These are phyloP conservation scores for Ehretia macrophylla DNA, from an alignment of 257 asterid genomes.

Conservation along the genomic window DNA sequence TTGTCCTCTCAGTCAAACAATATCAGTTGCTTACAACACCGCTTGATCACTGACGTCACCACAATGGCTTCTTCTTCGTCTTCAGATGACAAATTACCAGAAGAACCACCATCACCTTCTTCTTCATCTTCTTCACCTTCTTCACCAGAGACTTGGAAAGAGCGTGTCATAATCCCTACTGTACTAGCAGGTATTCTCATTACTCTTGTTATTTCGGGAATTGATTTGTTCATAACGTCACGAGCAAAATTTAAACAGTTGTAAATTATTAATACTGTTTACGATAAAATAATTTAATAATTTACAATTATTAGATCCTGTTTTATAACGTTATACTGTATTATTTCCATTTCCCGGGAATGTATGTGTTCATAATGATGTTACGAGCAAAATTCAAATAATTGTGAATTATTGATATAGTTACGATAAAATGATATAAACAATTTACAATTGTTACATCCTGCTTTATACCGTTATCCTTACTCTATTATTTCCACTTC, in stretches of 20 bases:
- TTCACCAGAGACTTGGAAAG: slow-evolving; percentile 46
- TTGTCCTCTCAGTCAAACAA: neutral
- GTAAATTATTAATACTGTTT: neutral
- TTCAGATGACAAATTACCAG: slow-evolving; percentile 23
- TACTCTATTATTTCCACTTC: no score
- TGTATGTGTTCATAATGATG: no score
- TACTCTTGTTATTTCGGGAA: neutral
- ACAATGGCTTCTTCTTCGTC: neutral
- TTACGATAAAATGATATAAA: no score
- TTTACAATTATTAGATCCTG: no score
- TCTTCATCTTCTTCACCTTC: slow-evolving; percentile 31
- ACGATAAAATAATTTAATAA: neutral
- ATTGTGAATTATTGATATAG: no score
- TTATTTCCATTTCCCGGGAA: no score
- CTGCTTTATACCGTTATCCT: no score
- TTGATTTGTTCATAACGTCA: neutral
- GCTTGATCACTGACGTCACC: neutral
- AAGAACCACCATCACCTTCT: slow-evolving; percentile 6
- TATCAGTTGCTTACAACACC: neutral
- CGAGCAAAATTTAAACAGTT: neutral
- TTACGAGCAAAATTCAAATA: no score
- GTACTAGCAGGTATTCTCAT: slow-evolving; percentile 76
- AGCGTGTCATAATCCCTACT: slow-evolving; percentile 67
- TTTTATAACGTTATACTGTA: no score
- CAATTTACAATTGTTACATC: no score